These are phyloP conservation scores for Haplosporangium sp. DNA, from an alignment of 371 early-diverging fungal genomes.

Conservation along the genomic window DNA sequence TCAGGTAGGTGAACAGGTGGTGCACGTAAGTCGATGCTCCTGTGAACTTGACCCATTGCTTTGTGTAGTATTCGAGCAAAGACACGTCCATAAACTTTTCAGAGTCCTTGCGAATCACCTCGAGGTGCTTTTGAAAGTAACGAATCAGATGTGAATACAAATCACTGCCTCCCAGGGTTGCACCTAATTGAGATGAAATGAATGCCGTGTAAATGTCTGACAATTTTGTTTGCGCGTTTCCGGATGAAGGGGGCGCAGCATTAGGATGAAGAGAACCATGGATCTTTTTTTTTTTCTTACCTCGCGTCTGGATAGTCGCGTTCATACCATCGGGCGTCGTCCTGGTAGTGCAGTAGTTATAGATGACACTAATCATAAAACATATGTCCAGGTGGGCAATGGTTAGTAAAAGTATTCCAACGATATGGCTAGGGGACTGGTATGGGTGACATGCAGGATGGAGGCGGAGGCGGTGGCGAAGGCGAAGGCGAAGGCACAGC, in stretches of 20 bases:
- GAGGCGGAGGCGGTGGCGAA: neutral
- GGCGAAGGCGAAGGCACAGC: neutral
- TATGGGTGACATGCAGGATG: neutral
- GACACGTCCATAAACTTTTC: constrained; percentile 79
- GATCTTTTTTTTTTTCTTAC: constrained; percentile 11
- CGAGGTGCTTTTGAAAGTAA: constrained; percentile 80
- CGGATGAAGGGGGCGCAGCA: constrained; percentile 14
- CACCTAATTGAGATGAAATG: constrained; percentile 57
- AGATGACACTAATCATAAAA: constrained; percentile 71
- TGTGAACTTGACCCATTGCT: constrained; percentile 91
- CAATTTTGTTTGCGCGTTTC: no score
- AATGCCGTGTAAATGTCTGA: no score
- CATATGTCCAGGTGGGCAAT: neutral
- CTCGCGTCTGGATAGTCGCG: constrained; percentile 52
- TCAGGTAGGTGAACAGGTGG: constrained; percentile 94
- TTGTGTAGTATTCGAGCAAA: constrained; percentile 87
- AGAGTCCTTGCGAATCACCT: constrained; percentile 62
- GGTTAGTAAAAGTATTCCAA: neutral
- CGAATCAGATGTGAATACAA: constrained; percentile 81
- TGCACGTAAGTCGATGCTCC: constrained; percentile 85
- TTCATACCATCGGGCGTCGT: constrained; percentile 34
- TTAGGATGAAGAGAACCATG: neutral
- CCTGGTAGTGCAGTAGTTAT: constrained; percentile 81
- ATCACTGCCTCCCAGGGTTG: constrained; percentile 87
- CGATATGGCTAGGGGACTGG: no score